These are phyloP conservation scores for Tolypocladium tundrense DNA, from an alignment of 2,329 filamentous ascomycete genomes.

Conservation along the genomic window DNA sequence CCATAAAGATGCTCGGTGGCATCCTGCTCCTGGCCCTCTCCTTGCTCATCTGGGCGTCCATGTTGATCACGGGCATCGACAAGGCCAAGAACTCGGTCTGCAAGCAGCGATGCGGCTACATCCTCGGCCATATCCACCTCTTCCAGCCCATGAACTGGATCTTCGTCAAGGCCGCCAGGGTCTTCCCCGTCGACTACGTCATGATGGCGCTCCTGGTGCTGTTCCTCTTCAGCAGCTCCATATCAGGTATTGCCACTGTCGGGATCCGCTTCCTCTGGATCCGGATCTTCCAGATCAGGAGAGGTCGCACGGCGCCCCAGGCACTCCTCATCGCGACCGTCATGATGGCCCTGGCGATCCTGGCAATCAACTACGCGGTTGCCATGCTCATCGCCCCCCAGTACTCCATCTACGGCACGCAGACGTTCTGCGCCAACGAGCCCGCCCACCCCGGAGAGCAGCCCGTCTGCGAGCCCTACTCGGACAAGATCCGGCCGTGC, in stretches of 20 bases:
- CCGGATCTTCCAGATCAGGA: conserved; percentile 81
- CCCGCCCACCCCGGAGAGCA: conserved; percentile 51
- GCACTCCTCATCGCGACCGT: conserved; percentile 85
- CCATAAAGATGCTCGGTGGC: conserved; percentile 79
- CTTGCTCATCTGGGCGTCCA: conserved; percentile 73
- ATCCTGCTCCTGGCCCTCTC: conserved; percentile 65
- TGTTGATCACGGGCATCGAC: conserved; percentile 93
- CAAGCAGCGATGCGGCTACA: conserved; percentile 83
- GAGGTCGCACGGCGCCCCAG: conserved; percentile 81
- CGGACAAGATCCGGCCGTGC: conserved; percentile 68
- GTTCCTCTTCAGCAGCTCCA: conserved; percentile 79
- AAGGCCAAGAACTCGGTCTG: conserved; percentile 94
- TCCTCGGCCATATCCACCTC: conserved; percentile 75
- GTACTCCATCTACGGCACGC: conserved; percentile 87
- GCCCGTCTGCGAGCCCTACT: conserved; percentile 65
- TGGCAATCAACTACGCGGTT: conserved; percentile 87
- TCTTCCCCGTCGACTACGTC: conserved; percentile 87
- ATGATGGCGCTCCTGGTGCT: conserved; percentile 78
- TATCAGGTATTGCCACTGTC: conserved; percentile 74
- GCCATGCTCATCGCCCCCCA: conserved; percentile 93
- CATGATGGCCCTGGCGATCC: conserved; percentile 76
- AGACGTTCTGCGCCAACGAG: conserved; percentile 80
- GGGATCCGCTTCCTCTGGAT: conserved; percentile 97
- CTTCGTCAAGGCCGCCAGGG: conserved; percentile 61
- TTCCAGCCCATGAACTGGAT: conserved; percentile 95